Evolutionary conservation across 1,139 yeast species (phyloP), one percentile per base, ranked within the genome.

Genomic region (Protomyces arabidopsidicola): DNA sequence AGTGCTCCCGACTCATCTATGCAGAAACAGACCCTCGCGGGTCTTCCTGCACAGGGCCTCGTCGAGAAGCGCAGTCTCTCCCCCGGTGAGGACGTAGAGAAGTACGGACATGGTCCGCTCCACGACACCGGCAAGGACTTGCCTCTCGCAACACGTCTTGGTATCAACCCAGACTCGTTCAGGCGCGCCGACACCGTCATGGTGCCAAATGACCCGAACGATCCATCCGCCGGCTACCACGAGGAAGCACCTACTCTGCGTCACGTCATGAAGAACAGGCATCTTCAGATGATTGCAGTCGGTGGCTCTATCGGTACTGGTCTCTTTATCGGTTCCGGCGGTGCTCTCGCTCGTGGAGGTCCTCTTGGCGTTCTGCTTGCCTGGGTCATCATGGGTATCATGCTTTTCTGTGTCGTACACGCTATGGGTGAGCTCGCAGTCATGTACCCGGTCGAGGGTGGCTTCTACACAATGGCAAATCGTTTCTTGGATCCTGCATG

Each of bases 291-390:
- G 86, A 87, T 89, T 68, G 88, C 95, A 45, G 80, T 89, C 59
- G 96, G 95, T 18, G 88, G 95, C 20, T 86, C 91, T 68, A 86
- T 89, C 65, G 96, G 96, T 76, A 85, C 89, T 0, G 90, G 90
- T 53, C 75, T 85, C 67, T 83, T 85, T 69, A 85, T 89, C 51
- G 96, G 96, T 66, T 81, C 87, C 27, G 95, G 95, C 58, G 76
- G 79, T 18, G 82, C 90, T 1, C 77, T 88, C 69, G 74, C 77
- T 57, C 77, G 81, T 38, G 95, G 95, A 64, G 96, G 97, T 42
- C 95, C 95, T 2, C 93, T 88, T 4, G 87, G 88, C 63, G 76
- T 88, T 53, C 74, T 88, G 53, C 90, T 90, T 65, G 88, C 85
- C 72, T 82, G 83, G 60, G 75, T 85, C 55, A 81, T 87, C 67